Evolutionary conservation across 148 eudicot species (phyloP), one percentile per base, ranked within the genome.

Genomic region (Chenopodium suecicum): DNA sequence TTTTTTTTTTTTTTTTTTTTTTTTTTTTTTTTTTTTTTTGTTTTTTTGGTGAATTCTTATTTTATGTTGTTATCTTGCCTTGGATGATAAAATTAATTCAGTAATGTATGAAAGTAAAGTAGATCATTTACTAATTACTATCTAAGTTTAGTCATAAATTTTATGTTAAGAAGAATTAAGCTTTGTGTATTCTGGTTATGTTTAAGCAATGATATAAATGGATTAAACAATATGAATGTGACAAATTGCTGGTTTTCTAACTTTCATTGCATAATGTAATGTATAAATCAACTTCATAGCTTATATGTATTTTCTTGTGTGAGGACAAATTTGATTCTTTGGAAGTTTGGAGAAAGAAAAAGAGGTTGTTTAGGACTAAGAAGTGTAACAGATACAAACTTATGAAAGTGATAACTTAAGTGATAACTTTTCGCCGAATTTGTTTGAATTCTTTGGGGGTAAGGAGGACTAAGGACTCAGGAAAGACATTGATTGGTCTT

Each of bases 21-120:
- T n/a, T n/a, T n/a, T n/a, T n/a, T n/a, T n/a, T 32, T 2, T 32
- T 2, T 34, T 34, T 0, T 34, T 2, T 34, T 34, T 2, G 2
- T 34, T 47, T 27, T 32, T 1, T 29, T 25, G 63, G 70, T 2
- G 56, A 41, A 41, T 5, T 41, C 44, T 41, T 41, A 41, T 41
- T 5, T 5, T 41, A 27, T 25, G 7, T 63, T 22, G 34, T 76
- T 68, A 16, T 56, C 4, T 20, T 67, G 11, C n/a, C n/a, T 10
- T 80, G 32, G 32, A 47, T 83, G 56, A 11, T 71, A 78, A 52
- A 60, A 47, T 67, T 56, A 79, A 66, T 78, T 69, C 47, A 71
- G 37, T 34, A 2, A 5, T 60, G 12, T 60, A 12, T 73, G 44
- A 48, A 72, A 47, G 74, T 4, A 48, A 72, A 47, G 74, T 4